A percentile compares a stretch with the other conserved stretches of the same genome.
Evolutionary conservation across 768 basidiomycete genomes (phyloP).

Genomic region (Mycena amicta): DNA sequence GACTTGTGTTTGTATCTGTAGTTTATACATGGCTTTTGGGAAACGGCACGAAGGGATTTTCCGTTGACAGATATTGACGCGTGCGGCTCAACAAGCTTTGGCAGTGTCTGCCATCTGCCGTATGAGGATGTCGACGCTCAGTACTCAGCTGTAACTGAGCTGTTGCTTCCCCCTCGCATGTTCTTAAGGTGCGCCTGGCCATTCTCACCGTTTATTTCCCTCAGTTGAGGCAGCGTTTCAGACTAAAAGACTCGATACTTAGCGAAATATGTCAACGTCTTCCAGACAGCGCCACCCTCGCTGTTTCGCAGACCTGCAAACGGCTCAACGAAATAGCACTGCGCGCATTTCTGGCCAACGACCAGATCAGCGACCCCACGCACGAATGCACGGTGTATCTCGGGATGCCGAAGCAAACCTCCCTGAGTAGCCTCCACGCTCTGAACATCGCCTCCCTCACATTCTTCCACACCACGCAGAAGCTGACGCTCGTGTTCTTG

Average conservation of each 20-base stretch:
- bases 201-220: neutral
- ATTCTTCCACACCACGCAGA: constrained; percentile 56
- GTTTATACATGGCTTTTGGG: too few relatives aligned
- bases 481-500: constrained; percentile 30
- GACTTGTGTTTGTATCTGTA: too few relatives aligned
- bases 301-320: neutral
- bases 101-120: too few relatives aligned
- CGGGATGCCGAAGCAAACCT: neutral
- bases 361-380: neutral
- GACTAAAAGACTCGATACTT: neutral
- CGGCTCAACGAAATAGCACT: neutral
- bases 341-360: neutral
- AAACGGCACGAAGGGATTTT: too few relatives aligned
- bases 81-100: too few relatives aligned
- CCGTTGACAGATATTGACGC: too few relatives aligned
- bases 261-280: neutral
- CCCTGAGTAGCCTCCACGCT: constrained; percentile 34
- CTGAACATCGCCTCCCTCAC: constrained; percentile 70
- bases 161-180: neutral
- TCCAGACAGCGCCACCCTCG: neutral
- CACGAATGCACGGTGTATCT: neutral
- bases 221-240: too few relatives aligned
- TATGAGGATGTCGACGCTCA: too few relatives aligned
- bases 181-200: neutral
- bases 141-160: too few relatives aligned